A percentile compares a stretch with the other conserved stretches of the same genome.
phyloP scores from a whole-genome alignment of 2,329 filamentous ascomycete species.

The Curvularia eragrostidis region DNA sequence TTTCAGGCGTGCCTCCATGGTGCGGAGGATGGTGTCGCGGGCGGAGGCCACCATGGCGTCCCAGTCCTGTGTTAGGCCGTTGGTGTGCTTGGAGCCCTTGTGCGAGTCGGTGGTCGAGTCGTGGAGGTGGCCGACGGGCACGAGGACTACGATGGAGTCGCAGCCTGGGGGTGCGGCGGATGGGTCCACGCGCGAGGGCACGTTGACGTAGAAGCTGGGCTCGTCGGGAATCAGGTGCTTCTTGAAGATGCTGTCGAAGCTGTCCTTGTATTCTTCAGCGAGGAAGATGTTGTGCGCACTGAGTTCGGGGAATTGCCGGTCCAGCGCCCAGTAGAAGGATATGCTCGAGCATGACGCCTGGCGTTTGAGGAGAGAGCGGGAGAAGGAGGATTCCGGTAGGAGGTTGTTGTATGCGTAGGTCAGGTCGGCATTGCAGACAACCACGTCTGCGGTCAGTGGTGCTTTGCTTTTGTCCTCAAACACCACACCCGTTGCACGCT shows the following conservation, averaged over 20 bases:
- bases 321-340: slow-evolving; percentile 77
- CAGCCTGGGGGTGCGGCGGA: slow-evolving; percentile 69
- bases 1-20: slow-evolving; percentile 66
- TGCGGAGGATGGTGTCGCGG: slow-evolving; percentile 66
- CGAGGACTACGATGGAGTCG: slow-evolving; percentile 72
- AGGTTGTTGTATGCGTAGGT: slow-evolving; percentile 77
- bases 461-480: slow-evolving; percentile 63
- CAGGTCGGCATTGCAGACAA: slow-evolving; percentile 75
- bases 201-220: slow-evolving; percentile 79
- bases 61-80: slow-evolving; percentile 65
- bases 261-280: slow-evolving; percentile 72
- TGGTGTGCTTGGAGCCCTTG: slow-evolving; percentile 49
- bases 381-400: slow-evolving; percentile 61
- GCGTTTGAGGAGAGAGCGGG: slow-evolving; percentile 54
- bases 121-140: slow-evolving; percentile 73
- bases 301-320: slow-evolving; percentile 66
- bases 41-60: slow-evolving; percentile 64
- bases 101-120: slow-evolving; percentile 50
- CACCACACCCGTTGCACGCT: slow-evolving; percentile 64
- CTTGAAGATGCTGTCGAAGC: slow-evolving; percentile 79
- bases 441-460: slow-evolving; percentile 66
- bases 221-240: slow-evolving; percentile 69
- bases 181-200: slow-evolving; percentile 72
- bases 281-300: slow-evolving; percentile 79
- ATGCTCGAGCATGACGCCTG: slow-evolving; percentile 74